These are phyloP conservation scores for Microbotryomycetes sp. DNA, from an alignment of 1,284 basidiomycete genomes.

Conservation along the genomic window DNA sequence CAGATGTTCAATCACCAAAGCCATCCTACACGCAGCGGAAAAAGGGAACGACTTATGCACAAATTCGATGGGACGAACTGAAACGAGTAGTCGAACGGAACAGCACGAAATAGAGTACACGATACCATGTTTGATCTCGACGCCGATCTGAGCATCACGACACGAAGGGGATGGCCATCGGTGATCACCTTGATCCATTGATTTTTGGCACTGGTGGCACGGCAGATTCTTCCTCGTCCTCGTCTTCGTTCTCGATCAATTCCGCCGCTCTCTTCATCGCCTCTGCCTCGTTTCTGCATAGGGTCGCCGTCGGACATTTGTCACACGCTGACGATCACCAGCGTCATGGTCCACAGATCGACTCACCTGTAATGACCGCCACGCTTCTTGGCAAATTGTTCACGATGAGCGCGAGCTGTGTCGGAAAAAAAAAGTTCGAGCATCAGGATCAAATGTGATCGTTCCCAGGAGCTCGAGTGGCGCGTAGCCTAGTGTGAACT, in stretches of 20 bases:
- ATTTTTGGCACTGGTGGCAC: neutral
- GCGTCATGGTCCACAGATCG: neutral
- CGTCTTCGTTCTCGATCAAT: slow-evolving; percentile 18
- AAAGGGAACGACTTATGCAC: too few relatives aligned
- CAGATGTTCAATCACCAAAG: too few relatives aligned
- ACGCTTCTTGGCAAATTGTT: slow-evolving; percentile 24
- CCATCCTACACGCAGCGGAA: too few relatives aligned
- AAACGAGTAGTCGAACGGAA: too few relatives aligned
- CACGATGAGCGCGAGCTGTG: slow-evolving; percentile 30
- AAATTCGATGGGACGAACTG: too few relatives aligned
- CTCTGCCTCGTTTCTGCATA: slow-evolving; percentile 22
- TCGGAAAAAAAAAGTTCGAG: neutral
- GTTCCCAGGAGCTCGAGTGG: neutral
- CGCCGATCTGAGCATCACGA: too few relatives aligned
- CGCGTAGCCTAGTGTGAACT: neutral
- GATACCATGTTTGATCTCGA: too few relatives aligned
- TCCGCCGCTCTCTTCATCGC: slow-evolving; percentile 28
- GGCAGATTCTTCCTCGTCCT: neutral
- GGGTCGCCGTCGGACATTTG: too few relatives aligned
- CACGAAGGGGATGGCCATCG: too few relatives aligned
- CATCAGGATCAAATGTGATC: neutral
- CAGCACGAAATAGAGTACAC: too few relatives aligned
- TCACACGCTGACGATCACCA: too few relatives aligned
- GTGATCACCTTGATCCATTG: neutral
- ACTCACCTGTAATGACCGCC: slow-evolving; percentile 24